Evolutionary conservation across 2,329 filamentous ascomycete genomes (phyloP).

Genomic region (Colletotrichum sojae): DNA sequence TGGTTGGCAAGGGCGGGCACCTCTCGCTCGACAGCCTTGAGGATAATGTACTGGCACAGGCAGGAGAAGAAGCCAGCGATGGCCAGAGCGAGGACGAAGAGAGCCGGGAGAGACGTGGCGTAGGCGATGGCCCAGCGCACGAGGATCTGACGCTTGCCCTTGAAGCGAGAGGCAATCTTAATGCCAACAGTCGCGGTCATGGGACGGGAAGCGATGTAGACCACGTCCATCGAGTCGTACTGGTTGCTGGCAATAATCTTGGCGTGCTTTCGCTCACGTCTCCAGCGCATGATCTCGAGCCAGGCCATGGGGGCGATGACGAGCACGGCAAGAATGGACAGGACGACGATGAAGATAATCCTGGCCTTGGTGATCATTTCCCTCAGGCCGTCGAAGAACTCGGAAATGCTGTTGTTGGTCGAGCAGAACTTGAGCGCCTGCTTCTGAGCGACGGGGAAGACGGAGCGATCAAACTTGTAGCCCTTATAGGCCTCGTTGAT

Average conservation of each 20-base stretch:
- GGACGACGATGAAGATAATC: constrained; percentile 82
- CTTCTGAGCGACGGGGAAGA: constrained; percentile 89
- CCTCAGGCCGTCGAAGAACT: constrained; percentile 84
- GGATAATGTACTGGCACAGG: constrained; percentile 85
- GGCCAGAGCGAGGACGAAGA: constrained; percentile 89
- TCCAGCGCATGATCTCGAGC: constrained; percentile 84
- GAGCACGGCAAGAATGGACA: constrained; percentile 79
- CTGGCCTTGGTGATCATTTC: constrained; percentile 77
- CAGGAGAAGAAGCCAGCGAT: constrained; percentile 87
- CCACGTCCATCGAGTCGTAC: constrained; percentile 86
- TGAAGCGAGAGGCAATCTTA: constrained; percentile 76
- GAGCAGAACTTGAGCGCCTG: constrained; percentile 90
- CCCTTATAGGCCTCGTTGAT: constrained; percentile 79
- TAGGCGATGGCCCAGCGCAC: constrained; percentile 89
- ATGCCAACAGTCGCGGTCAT: constrained; percentile 81
- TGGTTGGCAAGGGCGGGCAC: constrained; percentile 81
- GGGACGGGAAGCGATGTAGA: constrained; percentile 89
- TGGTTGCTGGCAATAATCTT: constrained; percentile 74
- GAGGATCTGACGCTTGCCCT: constrained; percentile 77
- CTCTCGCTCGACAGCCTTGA: constrained; percentile 79
- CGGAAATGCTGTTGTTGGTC: constrained; percentile 83
- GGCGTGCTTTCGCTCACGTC: constrained; percentile 78
- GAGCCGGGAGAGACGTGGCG: constrained; percentile 84
- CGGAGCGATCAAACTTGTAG: constrained; percentile 82
- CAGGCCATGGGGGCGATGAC: constrained; percentile 85